A percentile compares a stretch with the other conserved stretches of the same genome.
phyloP scores from a whole-genome alignment of 106 monocot species.

The Dioscorea alata region DNA sequence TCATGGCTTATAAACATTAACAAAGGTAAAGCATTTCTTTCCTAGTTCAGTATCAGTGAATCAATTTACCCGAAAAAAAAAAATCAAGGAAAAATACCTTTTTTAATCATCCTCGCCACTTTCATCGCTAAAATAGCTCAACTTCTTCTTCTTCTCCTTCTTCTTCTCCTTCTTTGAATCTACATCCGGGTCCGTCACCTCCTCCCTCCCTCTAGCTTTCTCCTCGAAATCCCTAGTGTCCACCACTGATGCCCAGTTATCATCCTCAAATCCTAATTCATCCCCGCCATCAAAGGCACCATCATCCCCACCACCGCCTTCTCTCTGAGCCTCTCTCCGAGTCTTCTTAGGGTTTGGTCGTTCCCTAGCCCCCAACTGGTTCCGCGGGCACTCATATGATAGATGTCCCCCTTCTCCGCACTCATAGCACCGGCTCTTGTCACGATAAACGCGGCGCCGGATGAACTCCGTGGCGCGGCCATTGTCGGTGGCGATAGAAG shows the following conservation, averaged over 20 bases:
- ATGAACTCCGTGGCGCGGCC: conserved; percentile 92
- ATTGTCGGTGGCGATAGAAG: conserved; percentile 83
- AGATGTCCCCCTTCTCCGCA: conserved; percentile 92
- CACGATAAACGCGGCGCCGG: conserved; percentile 67
- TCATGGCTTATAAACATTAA: too few relatives aligned
- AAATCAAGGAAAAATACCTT: too few relatives aligned
- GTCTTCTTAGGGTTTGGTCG: conserved; percentile 45
- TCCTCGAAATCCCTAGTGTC: conserved; percentile 68
- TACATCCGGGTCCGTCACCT: background rate
- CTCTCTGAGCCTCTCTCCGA: conserved; percentile 18
- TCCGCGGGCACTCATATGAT: conserved; percentile 81
- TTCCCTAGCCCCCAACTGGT: conserved; percentile 82
- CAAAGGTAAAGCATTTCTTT: too few relatives aligned
- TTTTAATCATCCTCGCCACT: conserved; percentile 74
- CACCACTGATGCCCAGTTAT: conserved; percentile 92
- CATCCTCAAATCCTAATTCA: conserved; percentile 41
- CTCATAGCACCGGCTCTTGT: conserved; percentile 94
- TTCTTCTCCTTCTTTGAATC: conserved; percentile 16
- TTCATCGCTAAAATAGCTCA: conserved; percentile 94
- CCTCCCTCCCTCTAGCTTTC: conserved; percentile 32
- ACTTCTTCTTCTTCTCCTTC: conserved; percentile 64
- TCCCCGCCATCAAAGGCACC: conserved; percentile 21
- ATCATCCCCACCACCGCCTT: conserved; percentile 13
- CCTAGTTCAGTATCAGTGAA: too few relatives aligned
- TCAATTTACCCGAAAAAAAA: too few relatives aligned